These are phyloP conservation scores for Sorghum bicolor DNA, from an alignment of 176 grass and related monocot species.

Conservation along the genomic window Sorghum_bicolor_NCBIv3 NC_012876.2:58561501-58562000, in stretches of 20 bases:
- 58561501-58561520: slow-evolving; percentile 55
- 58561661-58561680: not conserved
- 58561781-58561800: not conserved
- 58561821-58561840: slow-evolving; percentile 19
- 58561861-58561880: not conserved
- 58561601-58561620: slow-evolving; percentile 20
- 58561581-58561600: not conserved
- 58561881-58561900: not conserved
- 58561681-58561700: not conserved
- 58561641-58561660: not conserved
- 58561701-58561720: no score
- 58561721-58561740: slow-evolving; percentile 19
- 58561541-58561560: slow-evolving; percentile 47
- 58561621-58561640: not conserved
- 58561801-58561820: not conserved
- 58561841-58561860: slow-evolving; percentile 13
- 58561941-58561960: not conserved
- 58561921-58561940: slow-evolving; percentile 19
- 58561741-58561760: slow-evolving; percentile 9
- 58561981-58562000: not conserved
- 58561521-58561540: slow-evolving; percentile 60
- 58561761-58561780: not conserved
- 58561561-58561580: not conserved
- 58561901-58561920: not conserved
- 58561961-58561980: not conserved